Conservation (phyloP, 2,329 filamentous ascomycete species). For the Apiospora rasikravindrae region DNA sequence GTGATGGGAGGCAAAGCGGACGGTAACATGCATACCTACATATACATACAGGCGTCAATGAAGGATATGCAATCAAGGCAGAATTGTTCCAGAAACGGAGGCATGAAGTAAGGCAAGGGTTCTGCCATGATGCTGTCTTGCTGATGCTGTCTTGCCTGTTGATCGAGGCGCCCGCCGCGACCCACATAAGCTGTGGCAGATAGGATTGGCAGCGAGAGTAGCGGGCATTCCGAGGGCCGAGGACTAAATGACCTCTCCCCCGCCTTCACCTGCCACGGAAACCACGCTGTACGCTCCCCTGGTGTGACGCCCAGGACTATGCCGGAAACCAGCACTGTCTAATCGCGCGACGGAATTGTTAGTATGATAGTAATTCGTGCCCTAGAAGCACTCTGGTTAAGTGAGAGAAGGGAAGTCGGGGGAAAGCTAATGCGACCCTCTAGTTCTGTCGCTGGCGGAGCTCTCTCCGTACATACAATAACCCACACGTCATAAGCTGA, state of each 20-base stretch:
- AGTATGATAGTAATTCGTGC: no score
- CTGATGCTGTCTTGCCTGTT: neutral
- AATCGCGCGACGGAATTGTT: no score
- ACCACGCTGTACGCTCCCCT: neutral
- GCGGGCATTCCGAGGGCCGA: constrained; percentile 16
- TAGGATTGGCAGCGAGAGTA: neutral
- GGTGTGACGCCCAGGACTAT: neutral
- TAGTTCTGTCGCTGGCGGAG: neutral
- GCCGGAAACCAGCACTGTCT: neutral
- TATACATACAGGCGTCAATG: no score
- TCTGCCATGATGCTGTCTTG: neutral
- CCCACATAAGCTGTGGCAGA: neutral
- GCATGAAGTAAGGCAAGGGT: neutral
- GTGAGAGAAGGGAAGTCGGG: no score
- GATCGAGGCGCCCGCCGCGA: neutral
- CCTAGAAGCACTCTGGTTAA: no score
- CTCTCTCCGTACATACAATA: neutral
- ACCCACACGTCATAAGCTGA: neutral
- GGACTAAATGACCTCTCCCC: neutral
- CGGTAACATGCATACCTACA: neutral
- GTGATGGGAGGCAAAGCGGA: neutral
- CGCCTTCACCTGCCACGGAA: constrained; percentile 9
- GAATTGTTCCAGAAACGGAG: neutral
- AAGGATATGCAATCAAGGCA: neutral
- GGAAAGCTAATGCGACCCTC: neutral